Conservation (phyloP, 164 flowering plant genomes). For the Buxus sempervirens region DNA sequence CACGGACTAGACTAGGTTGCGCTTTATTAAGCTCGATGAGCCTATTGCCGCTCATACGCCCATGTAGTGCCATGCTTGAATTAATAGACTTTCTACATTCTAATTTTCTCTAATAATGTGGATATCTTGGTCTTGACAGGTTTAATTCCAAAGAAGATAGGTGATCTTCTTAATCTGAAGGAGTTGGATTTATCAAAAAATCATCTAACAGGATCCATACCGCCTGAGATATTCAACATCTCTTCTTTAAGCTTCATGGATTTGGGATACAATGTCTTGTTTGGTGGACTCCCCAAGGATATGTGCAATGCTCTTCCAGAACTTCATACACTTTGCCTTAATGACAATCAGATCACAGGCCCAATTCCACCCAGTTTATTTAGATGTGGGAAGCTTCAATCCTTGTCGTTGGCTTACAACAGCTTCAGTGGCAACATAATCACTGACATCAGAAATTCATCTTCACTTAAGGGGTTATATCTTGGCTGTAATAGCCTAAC, state of each 20-base stretch:
- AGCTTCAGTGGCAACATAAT: background rate
- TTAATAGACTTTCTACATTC: too few relatives aligned
- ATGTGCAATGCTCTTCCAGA: background rate
- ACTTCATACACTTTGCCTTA: background rate
- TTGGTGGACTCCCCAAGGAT: background rate
- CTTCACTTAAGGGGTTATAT: background rate
- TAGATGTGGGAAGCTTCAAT: background rate
- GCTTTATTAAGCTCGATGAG: too few relatives aligned
- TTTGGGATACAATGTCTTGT: background rate
- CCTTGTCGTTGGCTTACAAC: background rate
- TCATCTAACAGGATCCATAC: slow-evolving; percentile 13
- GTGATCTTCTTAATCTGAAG: background rate
- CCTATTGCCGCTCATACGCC: too few relatives aligned
- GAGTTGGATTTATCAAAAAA: background rate
- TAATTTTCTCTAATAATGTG: too few relatives aligned
- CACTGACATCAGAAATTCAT: background rate
- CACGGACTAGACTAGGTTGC: too few relatives aligned
- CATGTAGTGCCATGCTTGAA: too few relatives aligned
- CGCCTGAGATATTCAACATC: slow-evolving; percentile 2
- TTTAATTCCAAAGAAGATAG: slow-evolving; percentile 3
- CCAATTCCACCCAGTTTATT: background rate
- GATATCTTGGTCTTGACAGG: too few relatives aligned
- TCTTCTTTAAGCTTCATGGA: background rate
- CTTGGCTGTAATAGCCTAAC: slow-evolving; percentile 10
- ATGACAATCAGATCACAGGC: background rate